Percentiles rank a stretch among this genome's conserved stretches.
Evolutionary conservation across 1,139 yeast species (phyloP).

Genomic region (Kurtzmaniella natalensis): DNA sequence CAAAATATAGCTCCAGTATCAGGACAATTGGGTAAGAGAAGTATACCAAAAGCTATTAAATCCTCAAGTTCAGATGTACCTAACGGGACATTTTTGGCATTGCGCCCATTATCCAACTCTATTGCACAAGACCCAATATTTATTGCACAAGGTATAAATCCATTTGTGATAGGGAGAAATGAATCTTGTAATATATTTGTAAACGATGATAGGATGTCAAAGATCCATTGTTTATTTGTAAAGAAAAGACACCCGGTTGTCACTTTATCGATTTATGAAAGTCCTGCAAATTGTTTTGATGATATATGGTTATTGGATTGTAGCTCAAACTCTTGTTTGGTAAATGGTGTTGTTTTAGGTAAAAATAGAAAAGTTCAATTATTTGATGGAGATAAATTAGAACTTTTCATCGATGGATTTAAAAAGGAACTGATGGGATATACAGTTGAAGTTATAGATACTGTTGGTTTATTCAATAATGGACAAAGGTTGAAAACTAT

Average conservation of each 20-base stretch:
- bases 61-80: conserved; percentile 12
- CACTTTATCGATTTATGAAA: conserved; percentile 49
- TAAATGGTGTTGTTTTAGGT: conserved; percentile 58
- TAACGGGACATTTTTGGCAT: conserved; percentile 24
- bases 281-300: conserved; percentile 64
- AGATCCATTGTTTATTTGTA: conserved; percentile 70
- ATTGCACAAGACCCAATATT: conserved; percentile 40
- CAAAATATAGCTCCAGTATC: conserved; percentile 1
- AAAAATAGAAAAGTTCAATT: conserved; percentile 59
- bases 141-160: conserved; percentile 59
- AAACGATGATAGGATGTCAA: conserved; percentile 73
- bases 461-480: conserved; percentile 52
- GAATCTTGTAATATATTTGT: conserved; percentile 57
- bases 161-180: conserved; percentile 62
- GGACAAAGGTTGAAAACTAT: conserved; percentile 21
- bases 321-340: conserved; percentile 75
- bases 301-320: conserved; percentile 81
- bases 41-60: neutral
- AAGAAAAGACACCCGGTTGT: conserved; percentile 58
- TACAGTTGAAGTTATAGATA: conserved; percentile 46
- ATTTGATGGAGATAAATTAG: conserved; percentile 60
- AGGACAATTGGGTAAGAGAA: neutral
- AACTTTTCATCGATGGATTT: conserved; percentile 58
- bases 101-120: conserved; percentile 28
- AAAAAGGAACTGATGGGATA: conserved; percentile 51